These are phyloP conservation scores for Aphanomyces invadans DNA, from an alignment of 352 stramenopile species.

Conservation along the genomic window DNA sequence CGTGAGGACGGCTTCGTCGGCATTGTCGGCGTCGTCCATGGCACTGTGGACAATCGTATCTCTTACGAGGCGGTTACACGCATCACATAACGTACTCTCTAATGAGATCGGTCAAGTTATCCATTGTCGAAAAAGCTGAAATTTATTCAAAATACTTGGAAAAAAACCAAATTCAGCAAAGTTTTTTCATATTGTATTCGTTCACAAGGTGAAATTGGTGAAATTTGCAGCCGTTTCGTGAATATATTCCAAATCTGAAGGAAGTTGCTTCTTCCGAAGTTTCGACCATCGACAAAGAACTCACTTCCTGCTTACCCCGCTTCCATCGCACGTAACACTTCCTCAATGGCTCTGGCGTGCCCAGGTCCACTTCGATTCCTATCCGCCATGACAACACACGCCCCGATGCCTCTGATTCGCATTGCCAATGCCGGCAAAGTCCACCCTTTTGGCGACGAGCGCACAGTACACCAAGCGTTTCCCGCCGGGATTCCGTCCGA, in stretches of 20 bases:
- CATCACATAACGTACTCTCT: too few species aligned
- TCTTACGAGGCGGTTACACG: not conserved
- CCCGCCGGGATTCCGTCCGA: constrained; percentile 28
- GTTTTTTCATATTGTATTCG: too few species aligned
- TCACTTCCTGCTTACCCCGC: not conserved
- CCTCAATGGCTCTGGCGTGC: not conserved
- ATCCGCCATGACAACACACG: not conserved
- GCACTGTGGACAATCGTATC: not conserved
- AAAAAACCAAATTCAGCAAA: too few species aligned
- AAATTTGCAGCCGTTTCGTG: too few species aligned
- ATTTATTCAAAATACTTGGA: too few species aligned
- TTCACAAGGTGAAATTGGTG: too few species aligned
- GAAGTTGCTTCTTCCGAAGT: too few species aligned
- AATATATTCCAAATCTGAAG: too few species aligned
- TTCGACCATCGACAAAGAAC: not conserved
- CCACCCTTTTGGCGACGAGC: constrained; percentile 38
- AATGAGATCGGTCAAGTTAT: too few species aligned
- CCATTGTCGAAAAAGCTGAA: too few species aligned
- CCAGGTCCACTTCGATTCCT: not conserved
- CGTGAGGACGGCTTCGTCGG: not conserved
- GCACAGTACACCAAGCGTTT: constrained; percentile 35
- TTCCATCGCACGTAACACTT: not conserved
- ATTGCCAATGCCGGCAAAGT: constrained; percentile 30
- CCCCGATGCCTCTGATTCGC: constrained; percentile 2
- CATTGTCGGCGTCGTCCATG: not conserved